These are phyloP conservation scores for Cocos nucifera DNA, from an alignment of 176 grass and related monocot species.

Conservation along the genomic window DNA sequence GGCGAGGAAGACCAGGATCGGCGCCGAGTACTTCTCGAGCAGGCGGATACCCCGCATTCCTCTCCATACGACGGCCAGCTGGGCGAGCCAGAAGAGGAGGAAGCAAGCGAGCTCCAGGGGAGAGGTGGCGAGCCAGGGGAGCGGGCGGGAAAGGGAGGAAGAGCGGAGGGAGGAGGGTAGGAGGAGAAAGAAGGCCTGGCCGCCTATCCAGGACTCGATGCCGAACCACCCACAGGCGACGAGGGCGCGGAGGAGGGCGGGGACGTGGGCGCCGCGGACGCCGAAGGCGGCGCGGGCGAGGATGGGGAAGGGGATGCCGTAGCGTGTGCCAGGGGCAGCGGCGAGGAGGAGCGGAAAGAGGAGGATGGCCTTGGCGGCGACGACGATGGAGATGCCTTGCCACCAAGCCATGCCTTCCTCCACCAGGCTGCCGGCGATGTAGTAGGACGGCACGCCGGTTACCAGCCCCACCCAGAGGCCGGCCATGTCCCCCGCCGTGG, in stretches of 20 bases:
- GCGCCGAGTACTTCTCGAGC: constrained; percentile 20
- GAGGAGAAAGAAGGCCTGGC: constrained; percentile 24
- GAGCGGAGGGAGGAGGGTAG: constrained; percentile 1
- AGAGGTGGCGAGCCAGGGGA: constrained; percentile 29
- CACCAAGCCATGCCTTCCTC: constrained; percentile 26
- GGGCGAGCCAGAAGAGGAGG: constrained; percentile 23
- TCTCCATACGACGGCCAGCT: constrained; percentile 26
- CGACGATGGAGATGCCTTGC: constrained; percentile 22
- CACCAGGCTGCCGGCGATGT: constrained; percentile 16
- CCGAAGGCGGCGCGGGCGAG: constrained; percentile 24
- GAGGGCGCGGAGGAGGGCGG: constrained; percentile 21
- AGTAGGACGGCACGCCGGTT: constrained; percentile 23
- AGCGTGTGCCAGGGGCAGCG: constrained; percentile 16
- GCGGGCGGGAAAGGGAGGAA: constrained; percentile 15
- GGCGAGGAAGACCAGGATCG: constrained; percentile 15
- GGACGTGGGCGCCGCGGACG: constrained; percentile 13
- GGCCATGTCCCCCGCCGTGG: constrained; percentile 22
- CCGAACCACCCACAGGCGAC: constrained; percentile 43
- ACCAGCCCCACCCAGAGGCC: constrained; percentile 25
- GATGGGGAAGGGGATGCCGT: constrained; percentile 27
- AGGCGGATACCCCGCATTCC: constrained; percentile 19
- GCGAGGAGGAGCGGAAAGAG: constrained; percentile 24
- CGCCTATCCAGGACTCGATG: constrained; percentile 40
- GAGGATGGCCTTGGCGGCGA: constrained; percentile 10
- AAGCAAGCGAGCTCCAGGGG: constrained; percentile 27